These are phyloP conservation scores for Globisporangium radiosum DNA, from an alignment of 352 stramenopile genomes.

Conservation along the genomic window DNA sequence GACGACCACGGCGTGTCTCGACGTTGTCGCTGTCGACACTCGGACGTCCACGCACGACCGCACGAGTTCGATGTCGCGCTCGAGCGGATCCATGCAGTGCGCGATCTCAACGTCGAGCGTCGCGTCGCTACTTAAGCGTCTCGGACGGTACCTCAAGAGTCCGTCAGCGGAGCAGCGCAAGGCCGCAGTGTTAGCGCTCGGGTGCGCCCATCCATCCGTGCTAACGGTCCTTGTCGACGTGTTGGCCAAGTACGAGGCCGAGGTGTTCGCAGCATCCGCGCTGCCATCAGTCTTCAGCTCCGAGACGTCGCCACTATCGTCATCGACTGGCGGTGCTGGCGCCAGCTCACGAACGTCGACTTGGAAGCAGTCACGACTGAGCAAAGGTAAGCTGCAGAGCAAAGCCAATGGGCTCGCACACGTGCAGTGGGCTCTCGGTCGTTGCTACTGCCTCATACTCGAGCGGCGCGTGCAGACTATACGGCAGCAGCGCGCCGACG, in stretches of 20 bases:
- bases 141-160: slow-evolving; percentile 53
- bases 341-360: not conserved
- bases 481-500: not conserved
- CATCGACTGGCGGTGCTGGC: not conserved
- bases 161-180: slow-evolving; percentile 46
- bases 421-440: slow-evolving; percentile 51
- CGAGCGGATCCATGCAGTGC: slow-evolving; percentile 20
- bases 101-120: slow-evolving; percentile 34
- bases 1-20: slow-evolving; percentile 37
- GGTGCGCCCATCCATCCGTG: slow-evolving; percentile 27
- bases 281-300: no score
- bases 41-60: not conserved
- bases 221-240: slow-evolving; percentile 40
- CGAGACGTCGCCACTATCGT: not conserved
- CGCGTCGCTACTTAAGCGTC: slow-evolving; percentile 38
- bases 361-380: slow-evolving; percentile 11
- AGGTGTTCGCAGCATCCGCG: slow-evolving; percentile 27
- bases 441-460: slow-evolving; percentile 49
- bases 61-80: not conserved
- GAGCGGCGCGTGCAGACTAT: slow-evolving; percentile 13
- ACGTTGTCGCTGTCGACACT: slow-evolving; percentile 15
- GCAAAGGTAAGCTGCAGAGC: slow-evolving; percentile 7
- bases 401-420: slow-evolving; percentile 16
- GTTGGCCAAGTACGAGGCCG: slow-evolving; percentile 40
- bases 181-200: slow-evolving; percentile 42